phyloP scores from a whole-genome alignment of 495 filamentous ascomycete genomes.

The Alectoria sarmentosa region DNA sequence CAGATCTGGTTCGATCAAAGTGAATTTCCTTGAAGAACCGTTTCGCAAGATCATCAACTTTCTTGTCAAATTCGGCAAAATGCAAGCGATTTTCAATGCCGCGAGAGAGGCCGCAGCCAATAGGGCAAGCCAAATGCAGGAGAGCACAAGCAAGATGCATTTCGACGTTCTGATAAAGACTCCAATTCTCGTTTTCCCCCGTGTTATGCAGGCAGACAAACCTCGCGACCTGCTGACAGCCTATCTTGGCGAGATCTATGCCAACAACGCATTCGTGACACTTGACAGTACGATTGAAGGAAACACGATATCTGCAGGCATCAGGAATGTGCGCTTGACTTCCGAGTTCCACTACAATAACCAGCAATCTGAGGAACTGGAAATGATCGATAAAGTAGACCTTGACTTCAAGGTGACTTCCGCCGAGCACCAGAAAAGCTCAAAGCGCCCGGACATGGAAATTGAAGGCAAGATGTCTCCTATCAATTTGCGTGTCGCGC shows the following conservation, averaged over 20 bases:
- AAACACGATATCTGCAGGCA: slow-evolving; percentile 86
- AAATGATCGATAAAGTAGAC: slow-evolving; percentile 95
- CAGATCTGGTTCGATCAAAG: slow-evolving; percentile 84
- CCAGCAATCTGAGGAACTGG: slow-evolving; percentile 70
- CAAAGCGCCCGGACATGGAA: slow-evolving; percentile 83
- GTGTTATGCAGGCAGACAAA: slow-evolving; percentile 53
- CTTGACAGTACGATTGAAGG: slow-evolving; percentile 61
- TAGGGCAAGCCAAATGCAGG: slow-evolving; percentile 86
- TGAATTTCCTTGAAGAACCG: slow-evolving; percentile 94
- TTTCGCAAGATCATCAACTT: slow-evolving; percentile 99
- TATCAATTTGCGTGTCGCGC: slow-evolving; percentile 81
- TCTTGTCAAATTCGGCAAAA: slow-evolving; percentile 95
- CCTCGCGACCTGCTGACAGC: slow-evolving; percentile 81
- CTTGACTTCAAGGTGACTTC: slow-evolving; percentile 86
- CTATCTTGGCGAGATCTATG: slow-evolving; percentile 94
- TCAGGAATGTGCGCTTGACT: slow-evolving; percentile 83
- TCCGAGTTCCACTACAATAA: slow-evolving; percentile 80
- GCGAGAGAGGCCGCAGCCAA: slow-evolving; percentile 91
- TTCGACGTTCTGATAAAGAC: slow-evolving; percentile 92
- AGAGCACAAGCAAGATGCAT: slow-evolving; percentile 80
- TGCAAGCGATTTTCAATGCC: slow-evolving; percentile 98
- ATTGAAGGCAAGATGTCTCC: slow-evolving; percentile 86
- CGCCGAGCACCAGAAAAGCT: slow-evolving; percentile 70
- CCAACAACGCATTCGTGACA: slow-evolving; percentile 81
- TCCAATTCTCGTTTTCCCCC: slow-evolving; percentile 90